These are phyloP conservation scores for Fistulina hepatica DNA, from an alignment of 1,284 basidiomycete genomes.

Conservation along the genomic window DNA sequence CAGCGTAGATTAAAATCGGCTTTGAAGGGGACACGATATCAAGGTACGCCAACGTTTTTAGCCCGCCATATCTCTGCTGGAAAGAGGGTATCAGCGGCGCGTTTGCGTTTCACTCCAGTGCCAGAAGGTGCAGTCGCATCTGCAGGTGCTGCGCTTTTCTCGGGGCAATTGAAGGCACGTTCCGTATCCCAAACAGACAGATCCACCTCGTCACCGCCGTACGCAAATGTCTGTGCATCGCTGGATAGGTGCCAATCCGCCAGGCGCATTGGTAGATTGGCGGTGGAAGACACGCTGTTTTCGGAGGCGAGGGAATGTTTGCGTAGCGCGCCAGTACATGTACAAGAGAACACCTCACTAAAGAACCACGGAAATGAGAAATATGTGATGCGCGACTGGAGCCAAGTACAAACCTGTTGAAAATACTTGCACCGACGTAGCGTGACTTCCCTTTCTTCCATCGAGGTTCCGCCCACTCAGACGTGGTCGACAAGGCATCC, in stretches of 20 bases:
- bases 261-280: conserved; percentile 51
- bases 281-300: conserved; percentile 19
- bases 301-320: conserved; percentile 27
- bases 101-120: conserved; percentile 70
- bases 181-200: conserved; percentile 76
- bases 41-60: conserved; percentile 49
- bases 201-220: conserved; percentile 85
- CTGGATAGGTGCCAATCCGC: conserved; percentile 53
- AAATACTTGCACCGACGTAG: conserved; percentile 49
- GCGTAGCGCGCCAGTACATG: conserved; percentile 60
- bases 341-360: conserved; percentile 54
- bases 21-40: background rate
- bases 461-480: conserved; percentile 55
- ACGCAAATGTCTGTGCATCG: conserved; percentile 50
- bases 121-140: conserved; percentile 14
- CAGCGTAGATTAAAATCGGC: background rate
- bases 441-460: conserved; percentile 34
- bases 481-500: conserved; percentile 26
- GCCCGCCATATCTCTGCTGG: conserved; percentile 72
- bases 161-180: conserved; percentile 39
- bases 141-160: conserved; percentile 13
- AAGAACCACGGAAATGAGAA: conserved; percentile 3
- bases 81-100: conserved; percentile 43
- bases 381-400: background rate
- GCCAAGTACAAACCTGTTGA: conserved; percentile 30